Base-by-base conservation (phyloP, 1,284 basidiomycete genomes). In the Anthracocystis panici-leucophaei region DNA sequence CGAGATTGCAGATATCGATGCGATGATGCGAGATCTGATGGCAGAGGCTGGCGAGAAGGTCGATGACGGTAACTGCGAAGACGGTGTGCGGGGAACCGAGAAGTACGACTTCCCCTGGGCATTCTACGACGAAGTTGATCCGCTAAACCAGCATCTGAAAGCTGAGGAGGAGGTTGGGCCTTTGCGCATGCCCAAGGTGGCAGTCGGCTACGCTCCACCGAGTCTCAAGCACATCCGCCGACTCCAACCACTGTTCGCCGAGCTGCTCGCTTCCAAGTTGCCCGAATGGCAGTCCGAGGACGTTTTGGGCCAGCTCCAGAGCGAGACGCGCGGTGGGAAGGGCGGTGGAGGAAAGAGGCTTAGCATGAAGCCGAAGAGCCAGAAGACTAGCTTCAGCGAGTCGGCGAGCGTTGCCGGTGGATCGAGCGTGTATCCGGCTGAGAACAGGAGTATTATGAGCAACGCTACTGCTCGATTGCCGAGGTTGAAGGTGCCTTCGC, bases 211-310 rank as follows among this genome's bases (percentile, higher is more conserved):
- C 20, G 40, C 65, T 8, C 71, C 78, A 9, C 79, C 79, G 2
- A 67, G 66, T 29, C 64, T 81, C 14, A 70, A 72, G 50, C 51
- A 73, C 65, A 80, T 75, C 33, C 72, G 80, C 48, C 70, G 65
- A 52, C 58, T 82, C 7, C 71, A 75, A 60, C 79, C 80, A 42
- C 59, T 81, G 35, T 82, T 82, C 65, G 63, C 73, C 45, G 80
- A 82, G 60, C 57, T 80, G 57, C 67, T 82, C 29, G 68, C 77
- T 7, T 58, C 66, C 40, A 77, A 79, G 51, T 60, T 82, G 59
- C 80, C 80, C 10, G 77, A 82, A 29, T 80, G 80, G 80, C 78
- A 79, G 63, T 66, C 73, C 11, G 67, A 65, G n/a, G 77, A 77
- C 16, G 67, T 66, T 42, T 54, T 71, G 16, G 68, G 60, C 33